Percentiles rank a stretch among this genome's conserved stretches.
phyloP scores from a whole-genome alignment of 805 yeast genomes.

The Scheffersomyces amazonensis region DNA sequence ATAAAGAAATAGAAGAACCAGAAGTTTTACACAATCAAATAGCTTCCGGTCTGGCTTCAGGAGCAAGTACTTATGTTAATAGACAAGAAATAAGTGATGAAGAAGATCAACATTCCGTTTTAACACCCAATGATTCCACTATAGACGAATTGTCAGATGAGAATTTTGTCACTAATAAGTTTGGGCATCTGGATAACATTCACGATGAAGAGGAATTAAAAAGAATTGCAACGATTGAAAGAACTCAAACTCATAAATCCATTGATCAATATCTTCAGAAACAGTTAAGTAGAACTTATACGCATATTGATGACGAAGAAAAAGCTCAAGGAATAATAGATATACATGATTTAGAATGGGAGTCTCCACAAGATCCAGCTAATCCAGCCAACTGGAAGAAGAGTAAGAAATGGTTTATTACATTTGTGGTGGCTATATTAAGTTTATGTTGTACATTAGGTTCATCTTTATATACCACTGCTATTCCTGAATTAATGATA shows the following conservation, averaged over 20 bases:
- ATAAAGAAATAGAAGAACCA: no score
- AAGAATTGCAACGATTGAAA: conserved; percentile 14
- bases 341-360: conserved; percentile 47
- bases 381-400: conserved; percentile 70
- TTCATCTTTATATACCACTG: conserved; percentile 67
- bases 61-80: no score
- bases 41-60: no score
- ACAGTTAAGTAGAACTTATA: no score
- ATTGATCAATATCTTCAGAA: conserved; percentile 7
- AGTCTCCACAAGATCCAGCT: conserved; percentile 55
- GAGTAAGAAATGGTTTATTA: conserved; percentile 61
- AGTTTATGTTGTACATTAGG: conserved; percentile 75
- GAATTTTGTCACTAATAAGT: no score
- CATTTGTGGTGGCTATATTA: conserved; percentile 60
- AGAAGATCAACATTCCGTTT: no score
- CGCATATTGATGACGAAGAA: background rate
- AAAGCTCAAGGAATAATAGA: conserved; percentile 6
- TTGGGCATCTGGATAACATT: no score
- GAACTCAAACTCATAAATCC: conserved; percentile 15
- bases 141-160: no score
- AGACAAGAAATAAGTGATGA: no score
- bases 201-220: conserved; percentile 17
- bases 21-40: no score
- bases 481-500: conserved; percentile 51
- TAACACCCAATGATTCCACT: no score